These are phyloP conservation scores for Corymbia citriodora DNA, from an alignment of 441 rosid genomes.

Conservation along the genomic window DNA sequence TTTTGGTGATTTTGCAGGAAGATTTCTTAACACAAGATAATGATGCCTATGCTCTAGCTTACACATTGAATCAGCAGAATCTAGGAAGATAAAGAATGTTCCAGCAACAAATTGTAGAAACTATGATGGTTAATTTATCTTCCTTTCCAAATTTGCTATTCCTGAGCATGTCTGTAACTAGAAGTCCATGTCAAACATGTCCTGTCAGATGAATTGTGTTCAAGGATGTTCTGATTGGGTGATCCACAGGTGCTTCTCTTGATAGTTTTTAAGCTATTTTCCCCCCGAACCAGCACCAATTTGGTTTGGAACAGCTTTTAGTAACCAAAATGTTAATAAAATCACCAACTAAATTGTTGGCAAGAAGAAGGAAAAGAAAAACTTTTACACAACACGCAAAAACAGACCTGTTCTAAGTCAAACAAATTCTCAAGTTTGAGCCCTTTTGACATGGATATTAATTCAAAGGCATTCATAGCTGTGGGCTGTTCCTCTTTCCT, in stretches of 20 bases:
- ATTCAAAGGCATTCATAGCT: constrained; percentile 85
- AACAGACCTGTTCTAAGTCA: constrained; percentile 67
- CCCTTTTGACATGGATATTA: constrained; percentile 90
- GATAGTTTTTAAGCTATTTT: background rate
- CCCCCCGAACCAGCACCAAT: background rate
- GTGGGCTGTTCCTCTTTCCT: constrained; percentile 78
- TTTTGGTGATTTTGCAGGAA: background rate
- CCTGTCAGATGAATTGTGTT: background rate
- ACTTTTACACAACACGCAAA: background rate
- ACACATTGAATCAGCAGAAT: background rate
- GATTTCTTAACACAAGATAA: background rate
- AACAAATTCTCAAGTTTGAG: constrained; percentile 78
- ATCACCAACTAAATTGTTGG: background rate
- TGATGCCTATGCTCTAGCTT: background rate
- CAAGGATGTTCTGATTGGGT: background rate
- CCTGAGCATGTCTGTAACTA: background rate
- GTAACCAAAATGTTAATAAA: background rate
- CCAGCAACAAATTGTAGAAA: background rate
- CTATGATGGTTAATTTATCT: background rate
- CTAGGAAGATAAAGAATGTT: background rate
- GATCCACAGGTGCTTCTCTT: background rate
- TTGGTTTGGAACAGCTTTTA: background rate
- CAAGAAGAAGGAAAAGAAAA: background rate
- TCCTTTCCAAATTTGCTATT: background rate
- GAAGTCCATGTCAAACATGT: background rate